Evolutionary conservation across 495 filamentous ascomycete species (phyloP).

Genomic region (Neurospora intermedia): DNA sequence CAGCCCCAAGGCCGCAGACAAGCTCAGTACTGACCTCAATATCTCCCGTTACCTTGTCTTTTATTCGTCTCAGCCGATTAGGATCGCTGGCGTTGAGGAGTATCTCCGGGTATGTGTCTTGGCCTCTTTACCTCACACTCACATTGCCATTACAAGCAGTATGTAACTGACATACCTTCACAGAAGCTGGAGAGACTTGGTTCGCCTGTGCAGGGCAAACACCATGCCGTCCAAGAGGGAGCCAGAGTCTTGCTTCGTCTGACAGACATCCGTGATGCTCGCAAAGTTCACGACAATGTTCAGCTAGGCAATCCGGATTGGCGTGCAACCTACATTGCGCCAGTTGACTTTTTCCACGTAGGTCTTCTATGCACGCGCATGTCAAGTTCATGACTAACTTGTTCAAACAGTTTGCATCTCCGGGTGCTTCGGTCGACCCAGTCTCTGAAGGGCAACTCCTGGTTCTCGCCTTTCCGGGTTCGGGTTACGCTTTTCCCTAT

Average conservation of each 20-base stretch:
- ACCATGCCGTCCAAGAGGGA: conserved; percentile 14
- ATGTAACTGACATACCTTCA: neutral
- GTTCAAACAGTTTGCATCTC: conserved; percentile 11
- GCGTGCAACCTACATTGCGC: conserved; percentile 37
- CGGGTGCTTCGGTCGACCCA: conserved; percentile 16
- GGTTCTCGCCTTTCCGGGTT: conserved; percentile 28
- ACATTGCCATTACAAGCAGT: neutral
- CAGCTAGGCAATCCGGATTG: conserved; percentile 36
- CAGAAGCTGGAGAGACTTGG: conserved; percentile 27
- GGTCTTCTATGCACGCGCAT: neutral
- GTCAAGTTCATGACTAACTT: conserved; percentile 4
- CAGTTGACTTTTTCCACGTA: conserved; percentile 32
- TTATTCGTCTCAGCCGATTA: conserved; percentile 19
- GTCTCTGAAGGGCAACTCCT: conserved; percentile 42
- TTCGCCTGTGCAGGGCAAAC: conserved; percentile 17
- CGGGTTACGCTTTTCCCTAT: conserved; percentile 8
- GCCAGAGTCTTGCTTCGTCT: conserved; percentile 44
- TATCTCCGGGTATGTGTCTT: conserved; percentile 27
- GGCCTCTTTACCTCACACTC: neutral
- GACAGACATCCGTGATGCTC: conserved; percentile 47
- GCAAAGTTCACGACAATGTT: conserved; percentile 34
- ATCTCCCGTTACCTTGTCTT: conserved; percentile 31
- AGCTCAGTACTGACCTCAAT: conserved; percentile 26
- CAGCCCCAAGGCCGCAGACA: conserved; percentile 4
- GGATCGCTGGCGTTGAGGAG: conserved; percentile 18